A percentile compares a stretch with the other conserved stretches of the same genome.
These are phyloP conservation scores for Rubroshorea leprosula DNA, from an alignment of 345 rosid genomes.

Conservation along the genomic window DNA sequence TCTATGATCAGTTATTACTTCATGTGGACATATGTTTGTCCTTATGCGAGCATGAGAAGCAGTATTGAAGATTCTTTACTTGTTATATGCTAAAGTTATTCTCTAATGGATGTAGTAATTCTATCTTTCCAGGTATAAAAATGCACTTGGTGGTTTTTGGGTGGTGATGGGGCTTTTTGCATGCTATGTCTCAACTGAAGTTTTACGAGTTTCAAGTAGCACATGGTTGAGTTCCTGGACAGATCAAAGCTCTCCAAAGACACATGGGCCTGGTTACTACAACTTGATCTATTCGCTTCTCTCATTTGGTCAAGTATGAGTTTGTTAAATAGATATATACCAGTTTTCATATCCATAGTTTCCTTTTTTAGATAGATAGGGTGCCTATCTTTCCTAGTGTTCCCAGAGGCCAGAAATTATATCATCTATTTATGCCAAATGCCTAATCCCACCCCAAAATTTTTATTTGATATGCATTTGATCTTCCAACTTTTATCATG, in stretches of 20 bases:
- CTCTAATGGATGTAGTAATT: too few relatives aligned
- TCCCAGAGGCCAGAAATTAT: too few relatives aligned
- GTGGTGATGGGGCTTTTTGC: constrained; percentile 67
- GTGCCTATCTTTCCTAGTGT: too few relatives aligned
- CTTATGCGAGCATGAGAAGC: neutral
- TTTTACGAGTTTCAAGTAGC: constrained; percentile 81
- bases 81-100: constrained; percentile 2
- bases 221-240: constrained; percentile 99
- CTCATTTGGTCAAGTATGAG: constrained; percentile 80
- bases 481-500: too few relatives aligned
- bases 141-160: constrained; percentile 98
- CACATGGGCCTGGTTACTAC: constrained; percentile 68
- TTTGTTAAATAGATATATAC: neutral
- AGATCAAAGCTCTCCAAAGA: constrained; percentile 47
- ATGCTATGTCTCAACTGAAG: constrained; percentile 77
- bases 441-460: too few relatives aligned
- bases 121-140: constrained; percentile 59
- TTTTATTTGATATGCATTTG: too few relatives aligned
- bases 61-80: neutral
- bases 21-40: too few relatives aligned
- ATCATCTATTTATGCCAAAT: too few relatives aligned
- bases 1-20: too few relatives aligned
- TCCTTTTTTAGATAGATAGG: too few relatives aligned
- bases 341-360: too few relatives aligned
- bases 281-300: constrained; percentile 62